A percentile compares a stretch with the other conserved stretches of the same genome.
Conservation (phyloP, 257 asterid genomes). For the Petrea volubilis region DNA sequence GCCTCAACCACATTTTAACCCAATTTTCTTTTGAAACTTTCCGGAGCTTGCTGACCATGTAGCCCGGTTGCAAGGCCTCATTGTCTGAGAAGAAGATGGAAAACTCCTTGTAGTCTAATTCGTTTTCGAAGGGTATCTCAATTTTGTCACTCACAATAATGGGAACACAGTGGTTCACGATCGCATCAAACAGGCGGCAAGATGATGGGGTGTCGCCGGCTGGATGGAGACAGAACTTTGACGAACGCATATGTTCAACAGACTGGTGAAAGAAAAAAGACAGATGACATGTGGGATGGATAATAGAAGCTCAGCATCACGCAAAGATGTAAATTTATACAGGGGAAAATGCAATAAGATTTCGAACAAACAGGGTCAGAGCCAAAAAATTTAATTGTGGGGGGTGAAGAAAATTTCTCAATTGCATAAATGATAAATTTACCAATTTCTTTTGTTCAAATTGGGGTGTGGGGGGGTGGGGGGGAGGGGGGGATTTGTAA, state of each 20-base stretch:
- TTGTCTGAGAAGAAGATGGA: slow-evolving; percentile 74
- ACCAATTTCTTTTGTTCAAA: too few species aligned
- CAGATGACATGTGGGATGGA: slow-evolving; percentile 19
- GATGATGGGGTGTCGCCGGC: slow-evolving; percentile 99
- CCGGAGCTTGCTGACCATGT: slow-evolving; percentile 62
- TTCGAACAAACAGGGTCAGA: too few species aligned
- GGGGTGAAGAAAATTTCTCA: too few species aligned
- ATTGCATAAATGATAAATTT: too few species aligned
- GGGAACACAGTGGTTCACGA: slow-evolving; percentile 94
- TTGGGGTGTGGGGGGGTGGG: too few species aligned
- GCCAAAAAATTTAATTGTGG: too few species aligned
- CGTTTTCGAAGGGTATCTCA: slow-evolving; percentile 90
- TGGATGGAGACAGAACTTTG: slow-evolving; percentile 89
- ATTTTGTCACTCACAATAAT: slow-evolving; percentile 85
- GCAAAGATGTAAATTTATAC: background rate
- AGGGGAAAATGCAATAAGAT: background rate
- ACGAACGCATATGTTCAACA: slow-evolving; percentile 72
- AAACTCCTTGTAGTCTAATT: slow-evolving; percentile 83
- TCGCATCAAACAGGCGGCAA: slow-evolving; percentile 93
- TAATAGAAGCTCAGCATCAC: background rate
- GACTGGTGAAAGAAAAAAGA: slow-evolving; percentile 53
- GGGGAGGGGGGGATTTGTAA: too few species aligned
- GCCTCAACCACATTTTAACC: slow-evolving; percentile 75
- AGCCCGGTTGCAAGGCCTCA: slow-evolving; percentile 64
- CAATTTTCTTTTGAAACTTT: slow-evolving; percentile 55